Percentiles rank a stretch among this genome's conserved stretches.
phyloP scores from a whole-genome alignment of 1,284 basidiomycete species.

The Microbotryum violaceum region DNA sequence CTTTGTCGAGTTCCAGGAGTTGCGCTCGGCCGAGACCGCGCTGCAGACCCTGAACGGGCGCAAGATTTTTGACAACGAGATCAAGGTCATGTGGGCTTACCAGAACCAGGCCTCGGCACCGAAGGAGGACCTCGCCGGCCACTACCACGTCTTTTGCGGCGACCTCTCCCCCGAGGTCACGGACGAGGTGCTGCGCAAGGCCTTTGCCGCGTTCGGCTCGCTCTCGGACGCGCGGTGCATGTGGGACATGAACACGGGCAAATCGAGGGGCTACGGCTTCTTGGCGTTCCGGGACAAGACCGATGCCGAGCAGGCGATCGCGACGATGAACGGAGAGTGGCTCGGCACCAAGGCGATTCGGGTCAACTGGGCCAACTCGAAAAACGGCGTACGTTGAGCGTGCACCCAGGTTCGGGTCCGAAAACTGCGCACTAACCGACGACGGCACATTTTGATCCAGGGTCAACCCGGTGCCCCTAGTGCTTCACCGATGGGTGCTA shows the following conservation, averaged over 20 bases:
- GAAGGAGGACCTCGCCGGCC: conserved; percentile 89
- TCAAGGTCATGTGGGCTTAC: conserved; percentile 50
- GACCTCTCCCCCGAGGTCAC: conserved; percentile 97
- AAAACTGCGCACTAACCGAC: too few relatives aligned
- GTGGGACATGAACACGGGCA: conserved; percentile 99
- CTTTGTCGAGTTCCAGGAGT: conserved; percentile 56
- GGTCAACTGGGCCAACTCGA: conserved; percentile 99
- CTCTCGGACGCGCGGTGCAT: conserved; percentile 96
- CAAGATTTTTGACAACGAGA: conserved; percentile 84
- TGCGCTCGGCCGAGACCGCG: conserved; percentile 93
- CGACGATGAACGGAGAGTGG: conserved; percentile 99
- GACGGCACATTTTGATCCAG: too few relatives aligned
- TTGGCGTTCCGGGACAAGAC: conserved; percentile 90
- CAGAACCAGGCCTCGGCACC: conserved; percentile 75
- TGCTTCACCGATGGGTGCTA: too few relatives aligned
- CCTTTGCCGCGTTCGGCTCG: conserved; percentile 88
- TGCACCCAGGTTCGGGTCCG: too few relatives aligned
- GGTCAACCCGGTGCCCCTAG: too few relatives aligned
- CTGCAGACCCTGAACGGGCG: conserved; percentile 93
- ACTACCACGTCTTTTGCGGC: conserved; percentile 97
- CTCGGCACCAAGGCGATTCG: conserved; percentile 93
- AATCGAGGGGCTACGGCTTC: conserved; percentile 90
- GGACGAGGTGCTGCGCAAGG: conserved; percentile 91
- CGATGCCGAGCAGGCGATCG: conserved; percentile 95
- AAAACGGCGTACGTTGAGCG: conserved; percentile 49